Conservation (phyloP, 352 stramenopile genomes). For the Phytophthora syringae region DNA sequence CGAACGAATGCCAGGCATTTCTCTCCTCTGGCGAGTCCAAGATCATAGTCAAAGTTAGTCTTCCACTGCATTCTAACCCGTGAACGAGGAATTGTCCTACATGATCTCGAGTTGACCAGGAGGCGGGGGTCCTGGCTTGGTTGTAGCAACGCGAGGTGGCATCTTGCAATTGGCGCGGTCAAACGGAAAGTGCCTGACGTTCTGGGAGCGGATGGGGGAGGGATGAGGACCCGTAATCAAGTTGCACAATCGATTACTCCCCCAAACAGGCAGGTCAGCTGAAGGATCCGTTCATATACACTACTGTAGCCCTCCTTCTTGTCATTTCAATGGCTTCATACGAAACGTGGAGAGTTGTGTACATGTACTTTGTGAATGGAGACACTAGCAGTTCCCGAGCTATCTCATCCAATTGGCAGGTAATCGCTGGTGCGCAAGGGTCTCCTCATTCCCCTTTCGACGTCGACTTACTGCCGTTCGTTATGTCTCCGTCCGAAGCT, state of each 20-base stretch:
- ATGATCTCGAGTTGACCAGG: conserved; percentile 30
- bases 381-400: too few relatives aligned
- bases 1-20: conserved; percentile 41
- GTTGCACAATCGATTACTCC: conserved; percentile 4
- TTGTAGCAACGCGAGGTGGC: conserved; percentile 28
- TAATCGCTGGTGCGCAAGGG: conserved; percentile 14
- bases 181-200: neutral
- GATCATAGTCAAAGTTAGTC: neutral
- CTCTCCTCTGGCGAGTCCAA: conserved; percentile 22
- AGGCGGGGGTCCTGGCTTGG: conserved; percentile 23
- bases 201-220: neutral
- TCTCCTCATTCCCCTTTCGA: conserved; percentile 14
- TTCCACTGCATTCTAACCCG: too few relatives aligned
- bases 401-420: conserved; percentile 18
- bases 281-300: too few relatives aligned
- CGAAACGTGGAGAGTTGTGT: neutral
- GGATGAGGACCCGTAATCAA: conserved; percentile 9
- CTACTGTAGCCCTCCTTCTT: too few relatives aligned
- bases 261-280: neutral
- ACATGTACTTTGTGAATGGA: too few relatives aligned
- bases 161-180: conserved; percentile 10
- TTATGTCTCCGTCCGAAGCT: conserved; percentile 16
- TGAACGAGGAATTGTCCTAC: conserved; percentile 11
- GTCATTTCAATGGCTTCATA: neutral
- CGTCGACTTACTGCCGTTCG: neutral